phyloP scores from a whole-genome alignment of 2,329 filamentous ascomycete species.

The Sporothrix inflata region DNA sequence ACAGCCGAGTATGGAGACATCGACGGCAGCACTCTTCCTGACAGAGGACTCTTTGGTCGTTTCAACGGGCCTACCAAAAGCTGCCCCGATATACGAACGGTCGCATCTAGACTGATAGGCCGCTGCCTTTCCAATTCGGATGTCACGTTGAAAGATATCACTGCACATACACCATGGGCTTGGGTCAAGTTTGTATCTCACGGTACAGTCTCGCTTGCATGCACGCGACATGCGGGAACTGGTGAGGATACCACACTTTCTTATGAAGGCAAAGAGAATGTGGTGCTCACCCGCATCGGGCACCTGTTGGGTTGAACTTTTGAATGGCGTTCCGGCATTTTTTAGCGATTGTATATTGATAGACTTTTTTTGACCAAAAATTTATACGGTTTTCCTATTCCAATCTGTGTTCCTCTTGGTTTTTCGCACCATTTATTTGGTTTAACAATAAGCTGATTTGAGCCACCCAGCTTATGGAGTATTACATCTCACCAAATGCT shows the following conservation, averaged over 20 bases:
- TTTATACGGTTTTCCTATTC: neutral
- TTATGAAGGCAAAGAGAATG: neutral
- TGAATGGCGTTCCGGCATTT: constrained; percentile 1
- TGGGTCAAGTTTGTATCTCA: no score
- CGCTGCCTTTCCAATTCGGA: no score
- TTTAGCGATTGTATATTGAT: constrained; percentile 17
- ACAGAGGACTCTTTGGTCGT: neutral
- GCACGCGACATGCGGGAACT: neutral
- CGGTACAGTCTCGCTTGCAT: no score
- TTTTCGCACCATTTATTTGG: neutral
- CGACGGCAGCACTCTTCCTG: no score
- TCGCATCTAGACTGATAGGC: no score
- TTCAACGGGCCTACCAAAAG: no score
- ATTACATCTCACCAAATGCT: neutral
- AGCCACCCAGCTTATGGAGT: no score
- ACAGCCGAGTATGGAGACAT: neutral
- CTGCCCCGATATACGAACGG: neutral
- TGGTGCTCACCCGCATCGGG: no score
- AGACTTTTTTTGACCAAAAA: neutral
- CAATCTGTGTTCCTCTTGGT: neutral
- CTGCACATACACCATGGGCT: no score
- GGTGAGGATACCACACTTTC: no score
- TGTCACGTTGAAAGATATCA: no score
- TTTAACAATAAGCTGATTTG: neutral
- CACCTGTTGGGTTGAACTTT: neutral